These are phyloP conservation scores for Collybiopsis luxurians DNA, from an alignment of 768 basidiomycete species.

Conservation along the genomic window DNA sequence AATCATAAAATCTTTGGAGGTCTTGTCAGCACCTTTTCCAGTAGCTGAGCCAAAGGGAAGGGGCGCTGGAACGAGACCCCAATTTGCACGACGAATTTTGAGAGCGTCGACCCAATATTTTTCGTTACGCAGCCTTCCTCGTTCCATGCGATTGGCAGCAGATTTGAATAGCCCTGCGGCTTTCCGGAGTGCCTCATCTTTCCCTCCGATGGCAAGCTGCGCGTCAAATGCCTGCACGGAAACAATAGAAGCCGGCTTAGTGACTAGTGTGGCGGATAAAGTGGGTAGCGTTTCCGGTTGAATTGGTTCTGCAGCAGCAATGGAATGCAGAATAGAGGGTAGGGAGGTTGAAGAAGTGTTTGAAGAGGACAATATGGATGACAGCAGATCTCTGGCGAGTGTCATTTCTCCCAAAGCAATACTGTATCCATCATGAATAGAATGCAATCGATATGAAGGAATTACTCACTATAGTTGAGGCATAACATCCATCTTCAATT, in stretches of 20 bases:
- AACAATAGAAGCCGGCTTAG: conserved; percentile 60
- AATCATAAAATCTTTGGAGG: conserved; percentile 77
- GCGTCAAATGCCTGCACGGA: conserved; percentile 73
- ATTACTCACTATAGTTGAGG: conserved; percentile 69
- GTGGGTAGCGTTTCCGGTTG: conserved; percentile 17
- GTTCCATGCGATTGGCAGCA: conserved; percentile 69
- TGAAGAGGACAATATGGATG: conserved; percentile 49
- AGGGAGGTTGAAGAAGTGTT: conserved; percentile 24
- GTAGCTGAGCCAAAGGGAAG: conserved; percentile 66
- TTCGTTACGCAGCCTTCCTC: conserved; percentile 57
- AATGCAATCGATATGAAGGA: not conserved
- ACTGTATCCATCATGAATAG: conserved; percentile 34
- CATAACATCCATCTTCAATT: conserved; percentile 70
- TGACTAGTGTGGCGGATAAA: conserved; percentile 62
- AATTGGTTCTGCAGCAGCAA: conserved; percentile 7
- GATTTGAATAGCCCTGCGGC: conserved; percentile 69
- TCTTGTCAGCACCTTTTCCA: conserved; percentile 77
- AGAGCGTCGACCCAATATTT: conserved; percentile 83
- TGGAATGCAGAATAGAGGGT: conserved; percentile 16
- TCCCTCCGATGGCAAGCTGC: conserved; percentile 71
- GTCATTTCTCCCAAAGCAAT: conserved; percentile 79
- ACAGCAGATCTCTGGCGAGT: conserved; percentile 69
- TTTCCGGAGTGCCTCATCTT: conserved; percentile 76
- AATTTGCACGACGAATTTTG: conserved; percentile 72
- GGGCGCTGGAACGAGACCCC: conserved; percentile 79